Evolutionary conservation across 2,329 filamentous ascomycete species (phyloP), one percentile per base, ranked within the genome.

Genomic region (Ceratocystis lukuohia): DNA sequence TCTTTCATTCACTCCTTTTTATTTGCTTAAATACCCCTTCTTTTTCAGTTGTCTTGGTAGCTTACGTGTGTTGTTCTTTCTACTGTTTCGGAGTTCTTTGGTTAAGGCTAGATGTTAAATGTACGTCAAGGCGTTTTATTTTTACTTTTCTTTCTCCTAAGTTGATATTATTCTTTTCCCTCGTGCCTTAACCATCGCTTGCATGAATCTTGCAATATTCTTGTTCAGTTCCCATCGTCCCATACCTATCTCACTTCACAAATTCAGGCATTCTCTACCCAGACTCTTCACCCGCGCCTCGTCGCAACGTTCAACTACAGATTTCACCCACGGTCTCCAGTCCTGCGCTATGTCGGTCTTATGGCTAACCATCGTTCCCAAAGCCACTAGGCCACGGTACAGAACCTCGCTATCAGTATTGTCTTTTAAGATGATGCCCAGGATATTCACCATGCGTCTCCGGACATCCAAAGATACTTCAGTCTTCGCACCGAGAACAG

Each of bases 351-450:
- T 61, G 2, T 17, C 59, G 44, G 62, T 44, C 28, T 61, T 61
- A 10, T 6, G 77, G n/a, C 85, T 80, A 15, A 88, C 91, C 74
- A 68, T 74, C 1, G 92, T 99, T 0, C 94, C 95, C 0, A 93
- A 76, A 0, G 89, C 90, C 5, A 96, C 89, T 5, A 97, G 80
- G 0, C 85, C 84, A 25, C 94, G 85, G 74, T 92, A 97, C 2
- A 94, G 77, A 0, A 90, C 89, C 73, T 97, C 94, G 0, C 86
- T 84, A 71, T 97, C 92, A 1, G 80, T 84, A 69, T 89, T 86
- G 2, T 79, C 81, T 5, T 79, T 76, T 0, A 96, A 75, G 0
- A 93, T 81, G 66, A 80, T 79, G 1, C 81, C 81, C 0, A 92
- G 75, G 4, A 87, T 80, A 37, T 84, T 80, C 1, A 90, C 73